Evolutionary conservation across 225 moss, liverwort and hornwort genomes (phyloP), one percentile per base, ranked within the genome.

Genomic region (Antitrichia curtipendula): DNA sequence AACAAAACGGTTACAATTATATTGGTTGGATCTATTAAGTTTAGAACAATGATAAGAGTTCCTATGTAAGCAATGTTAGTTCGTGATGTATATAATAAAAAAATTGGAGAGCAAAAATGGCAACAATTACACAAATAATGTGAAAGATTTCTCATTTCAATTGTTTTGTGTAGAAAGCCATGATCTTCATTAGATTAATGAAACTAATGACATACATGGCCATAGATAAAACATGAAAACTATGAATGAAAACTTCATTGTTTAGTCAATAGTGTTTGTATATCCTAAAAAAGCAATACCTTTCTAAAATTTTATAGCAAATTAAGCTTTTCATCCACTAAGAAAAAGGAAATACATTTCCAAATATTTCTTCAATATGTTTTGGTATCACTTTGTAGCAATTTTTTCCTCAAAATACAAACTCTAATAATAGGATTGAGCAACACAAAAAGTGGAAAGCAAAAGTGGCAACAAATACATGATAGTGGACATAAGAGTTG

Each of bases 401-500:
- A n/a, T 12, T 66, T 21, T 21, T n/a, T 2, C n/a, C 12, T 66
- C 7, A 21, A 65, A 65, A 11, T 20, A 11, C 19, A 36, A 21
- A 66, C 1, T 1, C 3, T 21, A n/a, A 21, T 66, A 66, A 66
- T n/a, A 21, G 7, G 2, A n/a, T n/a, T n/a, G 6, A 66, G 4
- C 21, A n/a, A 66, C 0, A 66, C 3, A n/a, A 66, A 4, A 21
- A 21, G 2, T n/a, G 2, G 7, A 66, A 66, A 66, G 7, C 7
- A n/a, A 66, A 65, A 66, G 2, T 66, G 1, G n/a, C n/a, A 66
- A 66, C 7, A 66, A n/a, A 21, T n/a, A n/a, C 12, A 20, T 36
- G 6, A 65, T 12, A 65, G 1, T 0, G 6, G 2, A 1, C 1
- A 0, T 36, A 3, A 21, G n/a, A 65, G 4, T 36, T 65, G 10